Evolutionary conservation across 2,329 filamentous ascomycete genomes (phyloP).

Genomic region (Aspergillus arachidicola): DNA sequence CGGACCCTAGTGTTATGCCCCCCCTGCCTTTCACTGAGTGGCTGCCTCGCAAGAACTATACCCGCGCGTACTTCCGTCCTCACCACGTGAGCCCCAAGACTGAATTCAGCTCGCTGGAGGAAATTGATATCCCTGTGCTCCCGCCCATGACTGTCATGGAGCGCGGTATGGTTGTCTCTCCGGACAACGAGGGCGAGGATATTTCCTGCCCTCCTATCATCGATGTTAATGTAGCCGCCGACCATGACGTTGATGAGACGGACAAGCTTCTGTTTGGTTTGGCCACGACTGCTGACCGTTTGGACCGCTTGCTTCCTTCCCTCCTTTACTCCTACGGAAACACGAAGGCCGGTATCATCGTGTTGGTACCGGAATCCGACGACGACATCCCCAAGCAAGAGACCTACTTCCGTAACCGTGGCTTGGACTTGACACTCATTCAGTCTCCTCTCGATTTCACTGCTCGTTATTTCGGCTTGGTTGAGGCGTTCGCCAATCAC

Average conservation of each 20-base stretch:
- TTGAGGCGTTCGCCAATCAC: conserved; percentile 42
- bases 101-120: conserved; percentile 43
- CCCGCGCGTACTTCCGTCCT: conserved; percentile 45
- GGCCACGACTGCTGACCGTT: conserved; percentile 46
- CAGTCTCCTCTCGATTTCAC: conserved; percentile 45
- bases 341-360: conserved; percentile 44
- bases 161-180: conserved; percentile 41
- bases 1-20: conserved; percentile 36
- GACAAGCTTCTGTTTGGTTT: conserved; percentile 45
- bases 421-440: conserved; percentile 43
- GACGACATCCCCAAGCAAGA: conserved; percentile 43
- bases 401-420: conserved; percentile 45
- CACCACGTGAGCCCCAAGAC: conserved; percentile 38
- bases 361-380: conserved; percentile 45
- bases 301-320: conserved; percentile 43
- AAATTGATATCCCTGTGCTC: conserved; percentile 40
- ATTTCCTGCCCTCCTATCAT: conserved; percentile 44
- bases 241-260: conserved; percentile 44
- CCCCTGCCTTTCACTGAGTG: conserved; percentile 44
- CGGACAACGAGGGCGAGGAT: conserved; percentile 32
- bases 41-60: conserved; percentile 48
- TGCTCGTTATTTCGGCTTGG: conserved; percentile 47
- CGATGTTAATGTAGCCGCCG: conserved; percentile 44
- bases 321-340: conserved; percentile 46
- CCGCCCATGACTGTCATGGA: conserved; percentile 42